Conservation (phyloP, 768 basidiomycete genomes). For the Psilocybe sp. region DNA sequence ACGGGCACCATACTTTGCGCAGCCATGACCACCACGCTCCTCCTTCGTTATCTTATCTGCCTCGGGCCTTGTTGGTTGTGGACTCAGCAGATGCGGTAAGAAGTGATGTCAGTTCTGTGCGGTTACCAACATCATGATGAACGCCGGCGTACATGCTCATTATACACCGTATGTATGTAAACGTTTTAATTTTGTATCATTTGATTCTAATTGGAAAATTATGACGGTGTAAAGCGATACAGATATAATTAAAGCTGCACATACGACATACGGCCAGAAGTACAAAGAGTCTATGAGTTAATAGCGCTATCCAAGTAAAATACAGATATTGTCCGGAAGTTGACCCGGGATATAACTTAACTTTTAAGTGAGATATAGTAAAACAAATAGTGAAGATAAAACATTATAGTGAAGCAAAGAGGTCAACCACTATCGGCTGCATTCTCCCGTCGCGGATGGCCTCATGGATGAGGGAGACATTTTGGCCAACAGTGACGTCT, state of each 20-base stretch:
- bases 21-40: background rate
- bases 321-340: background rate
- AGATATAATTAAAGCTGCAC: background rate
- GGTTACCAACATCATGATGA: too few species aligned
- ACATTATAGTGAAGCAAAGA: slow-evolving; percentile 30
- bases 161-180: background rate
- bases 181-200: background rate
- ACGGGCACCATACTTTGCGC: too few species aligned
- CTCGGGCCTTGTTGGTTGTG: too few species aligned
- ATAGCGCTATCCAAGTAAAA: background rate
- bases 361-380: background rate
- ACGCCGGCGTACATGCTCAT: too few species aligned
- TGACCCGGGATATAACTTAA: too few species aligned
- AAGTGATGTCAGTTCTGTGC: background rate
- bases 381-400: background rate
- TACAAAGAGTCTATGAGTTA: background rate
- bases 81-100: background rate
- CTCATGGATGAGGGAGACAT: slow-evolving; percentile 76
- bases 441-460: slow-evolving; percentile 54
- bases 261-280: background rate
- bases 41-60: background rate
- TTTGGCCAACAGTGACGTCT: slow-evolving; percentile 67
- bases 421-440: slow-evolving; percentile 38
- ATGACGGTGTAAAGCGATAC: background rate
- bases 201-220: background rate